phyloP scores from a whole-genome alignment of 441 rosid genomes.

The Bruguiera hainesii region DNA sequence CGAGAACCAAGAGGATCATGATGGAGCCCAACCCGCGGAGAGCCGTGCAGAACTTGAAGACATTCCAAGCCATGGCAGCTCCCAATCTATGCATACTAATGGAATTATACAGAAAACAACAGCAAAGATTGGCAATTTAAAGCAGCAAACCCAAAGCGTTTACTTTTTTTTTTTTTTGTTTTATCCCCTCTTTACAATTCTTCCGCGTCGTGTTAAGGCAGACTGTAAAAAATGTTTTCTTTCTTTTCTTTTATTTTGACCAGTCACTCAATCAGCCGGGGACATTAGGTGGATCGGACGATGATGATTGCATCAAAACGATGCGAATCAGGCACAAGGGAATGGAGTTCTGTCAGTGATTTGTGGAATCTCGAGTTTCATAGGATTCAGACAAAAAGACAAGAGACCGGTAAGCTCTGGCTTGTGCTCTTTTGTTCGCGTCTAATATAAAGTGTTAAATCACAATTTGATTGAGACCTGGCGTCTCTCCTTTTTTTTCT shows the following conservation, averaged over 20 bases:
- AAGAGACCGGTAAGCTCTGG: no score
- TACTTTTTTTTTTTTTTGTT: no score
- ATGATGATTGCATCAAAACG: neutral
- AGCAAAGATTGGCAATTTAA: neutral
- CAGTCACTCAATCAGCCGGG: neutral
- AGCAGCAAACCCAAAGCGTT: neutral
- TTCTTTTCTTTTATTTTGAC: no score
- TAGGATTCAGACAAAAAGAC: conserved; percentile 6
- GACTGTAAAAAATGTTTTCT: neutral
- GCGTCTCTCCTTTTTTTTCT: no score
- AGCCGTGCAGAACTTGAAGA: conserved; percentile 90
- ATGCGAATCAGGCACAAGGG: neutral
- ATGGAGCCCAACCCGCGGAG: conserved; percentile 88
- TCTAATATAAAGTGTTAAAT: no score
- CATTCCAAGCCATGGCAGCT: conserved; percentile 95
- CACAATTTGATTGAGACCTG: no score
- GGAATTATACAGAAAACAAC: neutral
- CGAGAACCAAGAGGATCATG: conserved; percentile 91
- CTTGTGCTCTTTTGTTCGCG: no score
- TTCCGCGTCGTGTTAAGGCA: neutral
- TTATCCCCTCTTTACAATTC: neutral
- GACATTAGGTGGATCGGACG: neutral
- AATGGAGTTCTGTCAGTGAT: neutral
- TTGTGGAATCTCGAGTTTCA: conserved; percentile 28
- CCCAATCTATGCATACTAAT: conserved; percentile 82